Conservation (phyloP, 306 rosid species). For the Cicer yamashitae region DNA sequence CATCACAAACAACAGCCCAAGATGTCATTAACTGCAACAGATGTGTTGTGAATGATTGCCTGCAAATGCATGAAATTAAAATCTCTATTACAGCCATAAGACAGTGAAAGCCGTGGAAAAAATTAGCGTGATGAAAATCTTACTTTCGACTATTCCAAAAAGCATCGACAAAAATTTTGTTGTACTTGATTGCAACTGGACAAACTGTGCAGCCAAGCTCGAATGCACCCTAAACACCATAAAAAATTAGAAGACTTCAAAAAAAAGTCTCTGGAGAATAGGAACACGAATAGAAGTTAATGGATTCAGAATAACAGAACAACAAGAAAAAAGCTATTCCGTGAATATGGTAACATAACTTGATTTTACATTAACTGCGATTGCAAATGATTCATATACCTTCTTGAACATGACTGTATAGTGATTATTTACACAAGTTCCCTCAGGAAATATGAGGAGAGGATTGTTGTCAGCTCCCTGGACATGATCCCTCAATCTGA, state of each 20-base stretch:
- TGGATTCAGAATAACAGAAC: not conserved
- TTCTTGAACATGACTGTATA: conserved; percentile 98
- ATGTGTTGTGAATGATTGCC: conserved; percentile 97
- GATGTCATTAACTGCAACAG: conserved; percentile 96
- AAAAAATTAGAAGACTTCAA: conserved; percentile 38
- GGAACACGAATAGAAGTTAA: conserved; percentile 13
- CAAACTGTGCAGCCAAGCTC: conserved; percentile 96
- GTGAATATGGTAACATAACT: conserved; percentile 2
- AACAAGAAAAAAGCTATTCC: not conserved
- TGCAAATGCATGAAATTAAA: conserved; percentile 47
- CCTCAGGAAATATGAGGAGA: conserved; percentile 97
- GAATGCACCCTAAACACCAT: conserved; percentile 85
- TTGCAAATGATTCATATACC: conserved; percentile 52
- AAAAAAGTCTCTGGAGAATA: conserved; percentile 21
- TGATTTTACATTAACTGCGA: conserved; percentile 15
- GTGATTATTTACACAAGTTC: conserved; percentile 98
- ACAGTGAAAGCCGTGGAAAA: not conserved
- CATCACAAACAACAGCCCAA: conserved; percentile 98
- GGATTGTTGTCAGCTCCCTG: conserved; percentile 89
- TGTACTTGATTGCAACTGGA: conserved; percentile 95
- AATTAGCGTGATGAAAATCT: conserved; percentile 41
- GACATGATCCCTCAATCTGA: conserved; percentile 89
- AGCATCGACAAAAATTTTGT: conserved; percentile 95
- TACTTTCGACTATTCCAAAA: conserved; percentile 99
- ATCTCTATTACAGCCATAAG: not conserved